Base-by-base conservation (phyloP, 306 rosid species). In the Fagus sylvatica region DNA sequence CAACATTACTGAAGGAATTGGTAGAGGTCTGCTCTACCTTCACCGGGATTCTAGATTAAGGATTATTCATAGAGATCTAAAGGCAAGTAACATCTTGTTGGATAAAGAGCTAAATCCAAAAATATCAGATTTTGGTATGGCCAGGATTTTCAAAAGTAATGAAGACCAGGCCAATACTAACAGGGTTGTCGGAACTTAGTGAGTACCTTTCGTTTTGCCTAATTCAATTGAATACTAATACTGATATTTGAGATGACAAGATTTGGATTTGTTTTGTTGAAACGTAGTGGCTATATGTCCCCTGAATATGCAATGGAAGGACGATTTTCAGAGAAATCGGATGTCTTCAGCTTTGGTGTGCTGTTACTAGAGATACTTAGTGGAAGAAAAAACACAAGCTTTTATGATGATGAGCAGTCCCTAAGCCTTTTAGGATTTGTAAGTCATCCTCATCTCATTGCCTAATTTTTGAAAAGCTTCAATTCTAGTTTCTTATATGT, bases 181-280 rank as follows among this genome's bases (percentile, higher is more conserved):
- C 46, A 83, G 84, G 15, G 51, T 83, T 32, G 64, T 79, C 1
- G 84, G 84, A 67, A 80, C 84, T 49, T 80, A 59, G 80, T 80
- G 75, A 70, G 80, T 4, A 7, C 1, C 22, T 48, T 40, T 34
- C 4, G 1, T 3, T 32, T n/a, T 73, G 5, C 0, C 12, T 15
- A 59, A 59, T 9, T 59, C 7, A 59, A 3, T 59, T 9, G 1
- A 6, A 59, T 59, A 1, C 5, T 4, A n/a, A n/a, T n/a, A n/a
- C n/a, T n/a, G n/a, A n/a, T 56, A 56, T n/a, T 56, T 19, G 61
- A 6, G 61, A 22, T 19, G 3, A 19, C 32, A 56, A 19, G 34
- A 56, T 19, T 0, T 56, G 2, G 22, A 22, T 56, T 1, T 42
- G 0, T 69, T 46, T n/a, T 9, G 19, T 22, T 16, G 0, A 42